Evolutionary conservation across 2,329 filamentous ascomycete species (phyloP).

Genomic region (Microdochium bolleyi): DNA sequence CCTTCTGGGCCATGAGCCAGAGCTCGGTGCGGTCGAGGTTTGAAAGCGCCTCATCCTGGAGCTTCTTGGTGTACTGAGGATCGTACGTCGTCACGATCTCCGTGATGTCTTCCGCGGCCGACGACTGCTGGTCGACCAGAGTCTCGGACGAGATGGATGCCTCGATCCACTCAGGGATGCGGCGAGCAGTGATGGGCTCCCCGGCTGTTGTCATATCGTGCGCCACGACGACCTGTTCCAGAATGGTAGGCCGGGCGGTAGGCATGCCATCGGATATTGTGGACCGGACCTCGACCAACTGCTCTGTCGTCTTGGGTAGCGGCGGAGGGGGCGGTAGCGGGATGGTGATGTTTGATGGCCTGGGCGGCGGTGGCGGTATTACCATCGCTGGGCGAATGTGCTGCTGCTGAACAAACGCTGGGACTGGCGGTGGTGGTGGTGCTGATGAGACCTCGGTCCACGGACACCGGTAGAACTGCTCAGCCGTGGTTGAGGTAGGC

Average conservation of each 20-base stretch:
- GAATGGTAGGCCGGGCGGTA: conserved; percentile 51
- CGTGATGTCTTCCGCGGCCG: conserved; percentile 34
- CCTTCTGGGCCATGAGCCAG: conserved; percentile 78
- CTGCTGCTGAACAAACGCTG: not conserved
- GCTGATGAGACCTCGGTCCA: conserved; percentile 48
- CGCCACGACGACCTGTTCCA: conserved; percentile 28
- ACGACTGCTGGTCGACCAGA: conserved; percentile 3
- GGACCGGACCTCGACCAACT: conserved; percentile 54
- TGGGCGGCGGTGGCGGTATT: conserved; percentile 21
- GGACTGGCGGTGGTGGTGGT: conserved; percentile 11
- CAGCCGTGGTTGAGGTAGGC: conserved; percentile 84
- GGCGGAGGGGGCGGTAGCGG: conserved; percentile 28
- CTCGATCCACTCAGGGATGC: conserved; percentile 12
- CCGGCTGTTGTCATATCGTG: conserved; percentile 22
- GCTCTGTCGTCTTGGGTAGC: conserved; percentile 44
- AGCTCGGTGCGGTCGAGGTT: conserved; percentile 78
- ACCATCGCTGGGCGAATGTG: not conserved
- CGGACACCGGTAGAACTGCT: conserved; percentile 82
- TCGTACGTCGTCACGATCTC: conserved; percentile 67
- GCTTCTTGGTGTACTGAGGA: conserved; percentile 64
- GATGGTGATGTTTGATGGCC: conserved; percentile 25
- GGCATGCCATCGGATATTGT: conserved; percentile 53
- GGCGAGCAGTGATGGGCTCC: conserved; percentile 25
- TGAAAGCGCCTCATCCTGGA: conserved; percentile 61
- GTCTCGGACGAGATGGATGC: conserved; percentile 19